Percentiles rank a stretch among this genome's conserved stretches.
phyloP scores from a whole-genome alignment of 768 basidiomycete species.

The Tubosaeta sp. region DNA sequence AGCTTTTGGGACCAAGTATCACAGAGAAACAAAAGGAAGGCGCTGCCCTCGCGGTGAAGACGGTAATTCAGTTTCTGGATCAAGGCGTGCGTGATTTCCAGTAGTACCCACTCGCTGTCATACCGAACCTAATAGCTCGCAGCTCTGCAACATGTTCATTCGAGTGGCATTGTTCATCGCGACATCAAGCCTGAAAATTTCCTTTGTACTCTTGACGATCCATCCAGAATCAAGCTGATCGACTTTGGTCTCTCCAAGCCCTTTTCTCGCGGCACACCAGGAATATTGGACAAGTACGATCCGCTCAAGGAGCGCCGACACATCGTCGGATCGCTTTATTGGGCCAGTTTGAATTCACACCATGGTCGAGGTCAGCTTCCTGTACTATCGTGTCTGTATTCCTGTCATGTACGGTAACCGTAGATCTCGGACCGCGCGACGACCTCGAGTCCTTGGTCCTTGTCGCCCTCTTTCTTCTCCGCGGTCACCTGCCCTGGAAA shows the following conservation, averaged over 20 bases:
- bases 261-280: background rate
- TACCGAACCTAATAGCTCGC: too few relatives aligned
- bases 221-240: constrained; percentile 26
- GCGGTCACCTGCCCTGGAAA: background rate
- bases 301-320: constrained; percentile 14
- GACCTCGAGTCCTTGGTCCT: background rate
- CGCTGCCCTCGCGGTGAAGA: constrained; percentile 14
- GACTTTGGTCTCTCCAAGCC: constrained; percentile 31
- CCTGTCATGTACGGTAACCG: background rate
- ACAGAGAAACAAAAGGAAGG: constrained; percentile 13
- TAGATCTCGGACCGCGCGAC: constrained; percentile 2
- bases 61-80: constrained; percentile 9
- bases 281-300: constrained; percentile 14
- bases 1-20: constrained; percentile 6
- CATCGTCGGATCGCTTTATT: constrained; percentile 29
- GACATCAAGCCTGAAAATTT: constrained; percentile 37
- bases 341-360: constrained; percentile 33
- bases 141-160: background rate
- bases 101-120: too few relatives aligned
- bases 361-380: background rate
- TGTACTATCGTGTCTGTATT: background rate
- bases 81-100: background rate
- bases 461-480: background rate
- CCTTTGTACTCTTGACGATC: constrained; percentile 22
- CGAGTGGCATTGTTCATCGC: constrained; percentile 31